Evolutionary conservation across 805 yeast genomes (phyloP).

Genomic region (Metschnikowia lunata): DNA sequence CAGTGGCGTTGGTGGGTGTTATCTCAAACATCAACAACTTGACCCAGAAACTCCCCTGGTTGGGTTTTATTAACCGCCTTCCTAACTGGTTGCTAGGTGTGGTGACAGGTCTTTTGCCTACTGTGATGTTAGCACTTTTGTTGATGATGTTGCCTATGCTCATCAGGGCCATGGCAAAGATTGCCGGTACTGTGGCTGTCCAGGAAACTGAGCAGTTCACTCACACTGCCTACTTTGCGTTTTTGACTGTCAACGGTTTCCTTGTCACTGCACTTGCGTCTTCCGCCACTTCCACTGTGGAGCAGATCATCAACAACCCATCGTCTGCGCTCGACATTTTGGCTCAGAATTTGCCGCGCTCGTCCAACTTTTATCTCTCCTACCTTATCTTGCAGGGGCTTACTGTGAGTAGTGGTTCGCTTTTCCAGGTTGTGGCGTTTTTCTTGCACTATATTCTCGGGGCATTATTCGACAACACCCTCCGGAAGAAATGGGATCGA

Average conservation of each 20-base stretch:
- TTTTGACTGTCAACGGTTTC: slow-evolving; percentile 68
- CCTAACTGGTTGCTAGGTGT: slow-evolving; percentile 56
- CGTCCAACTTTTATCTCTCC: slow-evolving; percentile 69
- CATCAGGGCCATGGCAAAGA: slow-evolving; percentile 57
- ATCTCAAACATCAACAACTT: slow-evolving; percentile 63
- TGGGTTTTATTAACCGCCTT: slow-evolving; percentile 52
- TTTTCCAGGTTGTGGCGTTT: slow-evolving; percentile 58
- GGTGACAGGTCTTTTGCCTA: slow-evolving; percentile 66
- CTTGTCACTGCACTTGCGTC: slow-evolving; percentile 68
- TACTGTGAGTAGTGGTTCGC: slow-evolving; percentile 57
- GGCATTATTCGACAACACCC: slow-evolving; percentile 52
- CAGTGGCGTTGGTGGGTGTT: slow-evolving; percentile 75
- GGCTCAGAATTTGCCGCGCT: slow-evolving; percentile 65
- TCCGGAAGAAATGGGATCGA: slow-evolving; percentile 63
- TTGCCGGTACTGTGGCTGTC: slow-evolving; percentile 52
- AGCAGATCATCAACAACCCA: slow-evolving; percentile 58
- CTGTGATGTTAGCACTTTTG: slow-evolving; percentile 57
- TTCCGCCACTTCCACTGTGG: slow-evolving; percentile 64
- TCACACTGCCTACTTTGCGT: slow-evolving; percentile 64
- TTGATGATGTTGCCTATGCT: slow-evolving; percentile 65
- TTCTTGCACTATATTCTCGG: slow-evolving; percentile 59
- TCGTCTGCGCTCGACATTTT: slow-evolving; percentile 52
- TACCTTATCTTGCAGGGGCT: slow-evolving; percentile 68
- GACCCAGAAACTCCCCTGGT: slow-evolving; percentile 46
- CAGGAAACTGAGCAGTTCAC: slow-evolving; percentile 61